Percentiles rank a stretch among this genome's conserved stretches.
Conservation (phyloP, 2,329 filamentous ascomycete genomes). For the Trichoderma lentiforme region DNA sequence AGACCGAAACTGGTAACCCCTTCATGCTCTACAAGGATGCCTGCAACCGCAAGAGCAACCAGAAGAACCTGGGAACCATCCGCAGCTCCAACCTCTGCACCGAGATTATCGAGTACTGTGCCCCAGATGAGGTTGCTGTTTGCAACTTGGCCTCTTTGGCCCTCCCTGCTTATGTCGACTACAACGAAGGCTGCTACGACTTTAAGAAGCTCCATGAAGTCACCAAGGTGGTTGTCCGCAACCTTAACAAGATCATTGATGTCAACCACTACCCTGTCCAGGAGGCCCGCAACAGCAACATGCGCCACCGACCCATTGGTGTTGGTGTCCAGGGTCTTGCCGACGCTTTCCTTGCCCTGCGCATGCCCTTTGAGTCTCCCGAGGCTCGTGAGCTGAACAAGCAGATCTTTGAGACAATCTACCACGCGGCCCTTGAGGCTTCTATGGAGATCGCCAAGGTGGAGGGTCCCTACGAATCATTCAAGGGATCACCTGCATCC, state of each 20-base stretch:
- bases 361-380: slow-evolving; percentile 93
- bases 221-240: slow-evolving; percentile 84
- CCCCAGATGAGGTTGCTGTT: slow-evolving; percentile 96
- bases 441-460: slow-evolving; percentile 83
- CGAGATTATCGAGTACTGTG: slow-evolving; percentile 96
- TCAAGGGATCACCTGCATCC: slow-evolving; percentile 89
- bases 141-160: slow-evolving; percentile 97
- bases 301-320: slow-evolving; percentile 93
- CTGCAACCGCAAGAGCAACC: slow-evolving; percentile 99
- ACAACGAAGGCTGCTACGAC: slow-evolving; percentile 80
- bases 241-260: slow-evolving; percentile 98
- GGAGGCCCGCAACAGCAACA: slow-evolving; percentile 93
- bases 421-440: slow-evolving; percentile 88
- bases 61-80: slow-evolving; percentile 98
- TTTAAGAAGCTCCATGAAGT: slow-evolving; percentile 97
- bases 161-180: slow-evolving; percentile 86
- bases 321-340: slow-evolving; percentile 97
- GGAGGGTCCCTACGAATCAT: slow-evolving; percentile 82
- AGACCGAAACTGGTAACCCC: slow-evolving; percentile 97
- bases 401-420: slow-evolving; percentile 99
- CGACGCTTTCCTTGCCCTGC: slow-evolving; percentile 94
- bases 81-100: slow-evolving; percentile 98
- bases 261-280: slow-evolving; percentile 97
- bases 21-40: slow-evolving; percentile 99
- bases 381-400: slow-evolving; percentile 93